A percentile compares a stretch with the other conserved stretches of the same genome.
phyloP scores from a whole-genome alignment of 768 basidiomycete genomes.

The Collybiopsis confluens region DNA sequence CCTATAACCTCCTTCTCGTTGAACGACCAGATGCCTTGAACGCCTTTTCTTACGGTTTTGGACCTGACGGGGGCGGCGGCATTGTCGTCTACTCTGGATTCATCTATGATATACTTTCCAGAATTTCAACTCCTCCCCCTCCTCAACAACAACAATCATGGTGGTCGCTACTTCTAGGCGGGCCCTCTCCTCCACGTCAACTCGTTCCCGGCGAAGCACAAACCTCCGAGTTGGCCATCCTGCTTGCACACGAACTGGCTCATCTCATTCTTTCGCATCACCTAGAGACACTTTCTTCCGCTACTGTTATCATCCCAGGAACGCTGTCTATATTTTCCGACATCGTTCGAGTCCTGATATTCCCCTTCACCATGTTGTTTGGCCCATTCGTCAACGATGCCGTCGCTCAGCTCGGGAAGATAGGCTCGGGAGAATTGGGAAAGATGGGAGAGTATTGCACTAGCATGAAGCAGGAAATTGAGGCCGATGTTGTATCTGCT shows the following conservation, averaged over 20 bases:
- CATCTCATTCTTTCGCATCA: constrained; percentile 91
- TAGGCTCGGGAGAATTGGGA: constrained; percentile 70
- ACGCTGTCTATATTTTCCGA: constrained; percentile 75
- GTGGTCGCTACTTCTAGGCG: constrained; percentile 45
- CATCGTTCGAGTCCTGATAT: constrained; percentile 70
- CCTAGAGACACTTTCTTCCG: constrained; percentile 85
- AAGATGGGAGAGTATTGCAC: constrained; percentile 75
- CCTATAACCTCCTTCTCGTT: constrained; percentile 86
- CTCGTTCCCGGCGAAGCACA: constrained; percentile 73
- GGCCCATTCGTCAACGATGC: constrained; percentile 97
- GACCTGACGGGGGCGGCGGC: constrained; percentile 86
- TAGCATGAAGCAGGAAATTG: constrained; percentile 80
- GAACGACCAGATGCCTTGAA: constrained; percentile 82
- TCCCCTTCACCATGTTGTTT: constrained; percentile 86
- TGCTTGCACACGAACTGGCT: constrained; percentile 90
- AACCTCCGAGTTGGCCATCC: constrained; percentile 82
- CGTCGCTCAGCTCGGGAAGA: constrained; percentile 73
- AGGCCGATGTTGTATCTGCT: constrained; percentile 87
- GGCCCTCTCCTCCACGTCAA: constrained; percentile 28
- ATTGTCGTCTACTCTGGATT: constrained; percentile 95
- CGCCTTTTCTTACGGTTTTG: constrained; percentile 95
- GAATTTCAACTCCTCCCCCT: constrained; percentile 20
- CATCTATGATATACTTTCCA: constrained; percentile 76
- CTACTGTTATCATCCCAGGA: constrained; percentile 77
- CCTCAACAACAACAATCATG: constrained; percentile 30